These are phyloP conservation scores for Phylloporus rhodoxanthus DNA, from an alignment of 768 basidiomycete species.

Conservation along the genomic window DNA sequence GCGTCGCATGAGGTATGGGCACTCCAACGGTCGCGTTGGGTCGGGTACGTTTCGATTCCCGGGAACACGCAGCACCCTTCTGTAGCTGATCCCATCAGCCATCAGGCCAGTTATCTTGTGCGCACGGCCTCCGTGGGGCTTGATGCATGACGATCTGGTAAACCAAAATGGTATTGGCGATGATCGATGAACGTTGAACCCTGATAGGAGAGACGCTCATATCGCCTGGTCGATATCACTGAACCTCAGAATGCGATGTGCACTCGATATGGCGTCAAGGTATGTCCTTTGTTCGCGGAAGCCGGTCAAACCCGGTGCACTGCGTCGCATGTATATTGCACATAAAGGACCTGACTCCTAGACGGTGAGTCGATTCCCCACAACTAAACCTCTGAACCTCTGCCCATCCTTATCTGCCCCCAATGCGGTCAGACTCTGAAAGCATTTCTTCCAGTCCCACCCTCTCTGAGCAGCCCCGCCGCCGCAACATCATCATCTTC, in stretches of 20 bases:
- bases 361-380: not conserved
- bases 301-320: slow-evolving; percentile 1
- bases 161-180: not conserved
- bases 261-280: not conserved
- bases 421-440: slow-evolving; percentile 8
- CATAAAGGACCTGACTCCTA: slow-evolving; percentile 13
- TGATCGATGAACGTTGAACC: no score
- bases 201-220: slow-evolving; percentile 8
- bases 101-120: no score
- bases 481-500: slow-evolving; percentile 24
- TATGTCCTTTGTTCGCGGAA: slow-evolving; percentile 8
- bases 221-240: not conserved
- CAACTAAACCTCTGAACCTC: slow-evolving; percentile 1
- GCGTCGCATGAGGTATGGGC: slow-evolving; percentile 2
- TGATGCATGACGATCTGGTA: not conserved
- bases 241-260: slow-evolving; percentile 13
- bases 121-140: no score
- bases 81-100: not conserved
- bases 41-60: not conserved
- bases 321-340: slow-evolving; percentile 7
- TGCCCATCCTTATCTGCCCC: not conserved
- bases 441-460: slow-evolving; percentile 13
- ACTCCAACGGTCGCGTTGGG: not conserved
- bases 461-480: slow-evolving; percentile 4
- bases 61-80: not conserved